Conservation (phyloP, 352 stramenopile genomes). For the Poterioochromonas sp. region DNA sequence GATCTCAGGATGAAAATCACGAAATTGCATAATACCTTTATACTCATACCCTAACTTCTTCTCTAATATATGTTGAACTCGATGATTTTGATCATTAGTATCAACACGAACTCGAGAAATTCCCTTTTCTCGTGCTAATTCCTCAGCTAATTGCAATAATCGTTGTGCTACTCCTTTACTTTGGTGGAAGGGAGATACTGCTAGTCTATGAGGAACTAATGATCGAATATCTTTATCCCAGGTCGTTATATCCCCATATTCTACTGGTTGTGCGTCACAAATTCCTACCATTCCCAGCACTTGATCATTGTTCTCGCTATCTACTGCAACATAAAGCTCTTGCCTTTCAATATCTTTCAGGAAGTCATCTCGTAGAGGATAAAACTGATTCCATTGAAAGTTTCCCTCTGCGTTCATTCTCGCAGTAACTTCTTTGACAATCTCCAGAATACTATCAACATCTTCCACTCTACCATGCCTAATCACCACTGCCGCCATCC, state of each 20-base stretch:
- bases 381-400: constrained; percentile 4
- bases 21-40: not conserved
- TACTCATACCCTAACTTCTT: not conserved
- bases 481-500: too few relatives aligned
- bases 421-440: not conserved
- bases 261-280: not conserved
- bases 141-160: not conserved
- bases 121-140: not conserved
- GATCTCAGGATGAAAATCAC: not conserved
- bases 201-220: not conserved
- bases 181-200: not conserved
- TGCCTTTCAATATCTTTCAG: not conserved
- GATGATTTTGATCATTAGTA: not conserved
- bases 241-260: not conserved
- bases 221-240: not conserved
- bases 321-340: not conserved
- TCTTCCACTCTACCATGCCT: constrained; percentile 44
- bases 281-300: not conserved
- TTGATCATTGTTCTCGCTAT: not conserved
- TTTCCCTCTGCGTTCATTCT: constrained; percentile 1
- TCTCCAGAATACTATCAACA: not conserved
- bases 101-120: not conserved
- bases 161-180: not conserved
- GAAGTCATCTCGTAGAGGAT: not conserved
- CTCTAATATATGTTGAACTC: not conserved